These are phyloP conservation scores for Spergularia marina DNA, from an alignment of 148 eudicot species.

Conservation along the genomic window DNA sequence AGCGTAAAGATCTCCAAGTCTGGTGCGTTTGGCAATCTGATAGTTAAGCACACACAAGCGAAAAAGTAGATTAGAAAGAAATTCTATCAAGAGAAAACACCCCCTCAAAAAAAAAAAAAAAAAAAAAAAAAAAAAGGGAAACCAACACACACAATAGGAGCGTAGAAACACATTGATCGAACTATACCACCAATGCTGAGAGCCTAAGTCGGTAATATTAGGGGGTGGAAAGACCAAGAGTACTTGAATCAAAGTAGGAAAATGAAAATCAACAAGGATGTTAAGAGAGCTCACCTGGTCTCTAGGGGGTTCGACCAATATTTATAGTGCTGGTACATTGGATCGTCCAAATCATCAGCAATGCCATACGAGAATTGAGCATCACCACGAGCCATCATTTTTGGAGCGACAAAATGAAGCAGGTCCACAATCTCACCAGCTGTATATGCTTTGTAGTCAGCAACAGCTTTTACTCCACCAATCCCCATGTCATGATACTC, in stretches of 20 bases:
- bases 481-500: constrained; percentile 98
- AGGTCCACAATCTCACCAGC: constrained; percentile 71
- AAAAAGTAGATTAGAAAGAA: background rate
- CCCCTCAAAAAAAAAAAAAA: no score
- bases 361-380: constrained; percentile 84
- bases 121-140: no score
- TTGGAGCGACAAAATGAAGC: constrained; percentile 84
- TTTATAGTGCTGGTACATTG: constrained; percentile 72
- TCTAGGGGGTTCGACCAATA: constrained; percentile 98
- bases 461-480: constrained; percentile 78
- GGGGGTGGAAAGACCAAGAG: background rate
- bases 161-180: no score
- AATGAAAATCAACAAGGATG: background rate
- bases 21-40: constrained; percentile 95
- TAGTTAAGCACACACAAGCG: background rate
- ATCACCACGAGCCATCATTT: constrained; percentile 88
- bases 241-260: background rate
- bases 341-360: constrained; percentile 88
- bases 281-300: constrained; percentile 50
- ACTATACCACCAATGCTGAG: no score
- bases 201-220: background rate
- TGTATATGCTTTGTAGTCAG: constrained; percentile 76
- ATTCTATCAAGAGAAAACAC: background rate
- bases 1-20: constrained; percentile 86
- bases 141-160: no score